Evolutionary conservation across 805 yeast species (phyloP).

Genomic region (Hanseniaspora mollemarum): DNA sequence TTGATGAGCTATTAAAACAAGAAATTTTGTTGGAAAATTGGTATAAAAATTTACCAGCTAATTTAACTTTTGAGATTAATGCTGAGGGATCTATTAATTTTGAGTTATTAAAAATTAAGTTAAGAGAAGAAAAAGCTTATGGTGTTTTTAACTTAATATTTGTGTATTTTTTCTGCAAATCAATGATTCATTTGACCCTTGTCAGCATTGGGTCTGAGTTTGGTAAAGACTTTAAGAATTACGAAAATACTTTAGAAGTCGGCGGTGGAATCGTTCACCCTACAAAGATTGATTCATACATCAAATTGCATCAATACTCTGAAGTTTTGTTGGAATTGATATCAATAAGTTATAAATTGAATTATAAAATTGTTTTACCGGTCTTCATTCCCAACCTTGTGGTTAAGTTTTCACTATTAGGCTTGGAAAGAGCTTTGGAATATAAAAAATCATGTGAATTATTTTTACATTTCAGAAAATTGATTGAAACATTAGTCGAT

Average conservation of each 20-base stretch:
- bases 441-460: slow-evolving; percentile 75
- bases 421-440: slow-evolving; percentile 68
- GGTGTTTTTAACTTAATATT: slow-evolving; percentile 45
- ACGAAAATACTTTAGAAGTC: slow-evolving; percentile 13
- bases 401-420: slow-evolving; percentile 50
- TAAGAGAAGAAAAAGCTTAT: slow-evolving; percentile 25
- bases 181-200: slow-evolving; percentile 55
- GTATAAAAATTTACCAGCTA: slow-evolving; percentile 57
- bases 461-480: slow-evolving; percentile 39
- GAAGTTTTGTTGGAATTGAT: slow-evolving; percentile 47
- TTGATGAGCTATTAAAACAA: slow-evolving; percentile 27
- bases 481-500: slow-evolving; percentile 43
- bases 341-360: slow-evolving; percentile 33
- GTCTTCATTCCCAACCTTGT: slow-evolving; percentile 50
- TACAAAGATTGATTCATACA: slow-evolving; percentile 42
- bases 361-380: slow-evolving; percentile 45
- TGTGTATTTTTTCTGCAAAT: slow-evolving; percentile 50
- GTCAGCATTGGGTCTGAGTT: slow-evolving; percentile 36
- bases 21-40: slow-evolving; percentile 71
- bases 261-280: slow-evolving; percentile 8
- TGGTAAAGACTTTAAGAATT: slow-evolving; percentile 19
- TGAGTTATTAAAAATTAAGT: slow-evolving; percentile 20
- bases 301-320: slow-evolving; percentile 58
- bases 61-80: slow-evolving; percentile 53
- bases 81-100: slow-evolving; percentile 37